A percentile compares a stretch with the other conserved stretches of the same genome.
Conservation (phyloP, 805 yeast genomes). For the Candida boleticola region DNA sequence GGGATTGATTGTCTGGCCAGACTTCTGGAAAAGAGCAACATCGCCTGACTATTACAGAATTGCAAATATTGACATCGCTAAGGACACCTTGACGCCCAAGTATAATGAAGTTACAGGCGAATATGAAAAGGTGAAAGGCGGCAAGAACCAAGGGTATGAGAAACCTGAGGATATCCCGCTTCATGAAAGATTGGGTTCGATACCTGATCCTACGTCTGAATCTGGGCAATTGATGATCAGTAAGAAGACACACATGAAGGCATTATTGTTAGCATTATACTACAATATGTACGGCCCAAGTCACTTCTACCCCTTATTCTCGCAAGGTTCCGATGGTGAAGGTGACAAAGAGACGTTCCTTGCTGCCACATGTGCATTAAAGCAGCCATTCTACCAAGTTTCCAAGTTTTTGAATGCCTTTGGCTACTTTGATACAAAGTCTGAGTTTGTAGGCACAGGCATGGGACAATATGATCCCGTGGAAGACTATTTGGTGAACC, state of each 20-base stretch:
- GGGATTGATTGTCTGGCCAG: constrained; percentile 78
- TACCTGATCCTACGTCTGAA: constrained; percentile 34
- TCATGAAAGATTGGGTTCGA: constrained; percentile 31
- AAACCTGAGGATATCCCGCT: constrained; percentile 18
- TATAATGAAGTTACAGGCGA: constrained; percentile 31
- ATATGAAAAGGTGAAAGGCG: constrained; percentile 4
- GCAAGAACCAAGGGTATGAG: constrained; percentile 5
- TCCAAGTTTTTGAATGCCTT: constrained; percentile 50
- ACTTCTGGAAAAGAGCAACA: constrained; percentile 83
- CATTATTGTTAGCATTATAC: constrained; percentile 37
- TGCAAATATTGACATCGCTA: constrained; percentile 48
- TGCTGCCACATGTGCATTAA: constrained; percentile 59
- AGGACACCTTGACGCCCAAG: constrained; percentile 25
- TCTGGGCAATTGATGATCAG: constrained; percentile 43
- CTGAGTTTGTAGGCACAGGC: constrained; percentile 61
- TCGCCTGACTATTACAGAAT: constrained; percentile 70
- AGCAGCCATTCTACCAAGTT: constrained; percentile 53
- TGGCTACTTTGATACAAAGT: constrained; percentile 38
- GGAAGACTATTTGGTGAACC: constrained; percentile 45
- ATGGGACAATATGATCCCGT: constrained; percentile 76
- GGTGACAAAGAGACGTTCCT: constrained; percentile 80
- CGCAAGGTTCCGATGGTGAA: constrained; percentile 59
- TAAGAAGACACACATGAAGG: constrained; percentile 36
- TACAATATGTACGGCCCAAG: constrained; percentile 43
- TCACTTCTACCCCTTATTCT: constrained; percentile 40